Evolutionary conservation across 768 basidiomycete species (phyloP), one percentile per base, ranked within the genome.

Genomic region (Amanita molliuscula): DNA sequence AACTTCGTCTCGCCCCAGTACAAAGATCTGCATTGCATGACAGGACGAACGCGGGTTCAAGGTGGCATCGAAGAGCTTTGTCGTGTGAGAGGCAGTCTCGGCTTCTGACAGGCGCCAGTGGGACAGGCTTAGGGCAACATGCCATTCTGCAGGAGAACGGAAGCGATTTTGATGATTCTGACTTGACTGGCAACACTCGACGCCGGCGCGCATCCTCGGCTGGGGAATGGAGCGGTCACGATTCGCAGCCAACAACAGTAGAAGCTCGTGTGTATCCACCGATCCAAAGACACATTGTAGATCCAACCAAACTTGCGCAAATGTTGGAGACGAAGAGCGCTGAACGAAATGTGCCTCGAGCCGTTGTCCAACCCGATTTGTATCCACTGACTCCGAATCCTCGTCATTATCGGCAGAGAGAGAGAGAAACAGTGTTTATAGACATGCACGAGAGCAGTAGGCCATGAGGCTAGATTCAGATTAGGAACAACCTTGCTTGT

Each of bases 191-290:
- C 11, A n/a, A 9, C 40, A 45, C 43, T 28, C 67, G 66, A 35
- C 65, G 70, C 52, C 65, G 71, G 40, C 65, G 75, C 51, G 71
- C 75, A 16, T 76, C 75, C 3, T 75, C 74, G 45, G 75, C 68
- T 8, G 73, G 70, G 21, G 75, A 76, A 57, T 56, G 58, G 37
- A 55, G 51, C 10, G 48, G 48, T 26, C 56, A 54, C 11, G 37
- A 54, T 31, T 51, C 41, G 25, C 36, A 48, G 36, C 36, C 36
- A 16, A 29, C 23, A n/a, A 29, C 10, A 16, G 23, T 9, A n/a
- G 36, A 48, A 37, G 11, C 35, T 29, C 7, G 20, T 18, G 36
- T n/a, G 25, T 10, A 18, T n/a, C 41, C 40, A 6, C 33, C 41
- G 1, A 26, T 50, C 21, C 49, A 50, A 33, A 50, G 31, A 28